Percentiles rank a stretch among this genome's conserved stretches.
phyloP scores from a whole-genome alignment of 257 asterid species.

The Parsonsia alboflavescens region DNA sequence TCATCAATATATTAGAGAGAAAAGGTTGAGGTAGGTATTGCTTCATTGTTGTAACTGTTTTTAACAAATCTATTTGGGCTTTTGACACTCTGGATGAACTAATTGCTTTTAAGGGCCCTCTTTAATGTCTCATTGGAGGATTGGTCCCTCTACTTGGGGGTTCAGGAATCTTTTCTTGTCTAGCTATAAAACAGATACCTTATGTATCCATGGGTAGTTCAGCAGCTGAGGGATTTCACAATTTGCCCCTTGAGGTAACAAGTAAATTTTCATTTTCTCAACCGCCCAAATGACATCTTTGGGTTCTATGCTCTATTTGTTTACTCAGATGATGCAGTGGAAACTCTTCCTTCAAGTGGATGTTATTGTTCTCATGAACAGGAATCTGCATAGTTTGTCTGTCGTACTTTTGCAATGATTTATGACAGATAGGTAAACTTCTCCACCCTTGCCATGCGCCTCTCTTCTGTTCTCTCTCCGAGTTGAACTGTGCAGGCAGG shows the following conservation, averaged over 20 bases:
- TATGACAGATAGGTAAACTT: constrained; percentile 27
- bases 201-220: constrained; percentile 32
- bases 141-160: constrained; percentile 28
- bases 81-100: constrained; percentile 16
- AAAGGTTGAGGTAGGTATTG: constrained; percentile 74
- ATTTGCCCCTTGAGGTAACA: constrained; percentile 35
- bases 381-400: constrained; percentile 19
- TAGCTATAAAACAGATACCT: constrained; percentile 25
- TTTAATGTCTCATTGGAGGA: constrained; percentile 10
- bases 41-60: constrained; percentile 28
- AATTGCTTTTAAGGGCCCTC: constrained; percentile 13
- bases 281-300: constrained; percentile 18
- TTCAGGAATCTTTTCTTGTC: constrained; percentile 9
- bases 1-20: constrained; percentile 67
- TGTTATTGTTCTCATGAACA: constrained; percentile 25
- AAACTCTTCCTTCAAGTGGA: constrained; percentile 17
- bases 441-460: constrained; percentile 19
- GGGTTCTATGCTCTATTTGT: constrained; percentile 20
- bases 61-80: constrained; percentile 14
- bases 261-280: constrained; percentile 22
- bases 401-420: constrained; percentile 32
- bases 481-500: constrained; percentile 29
- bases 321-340: constrained; percentile 25
- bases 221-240: constrained; percentile 34
- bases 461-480: constrained; percentile 19